A percentile compares a stretch with the other conserved stretches of the same genome.
Evolutionary conservation across 2,329 filamentous ascomycete genomes (phyloP).

Genomic region (Xylariomycetidae sp.): DNA sequence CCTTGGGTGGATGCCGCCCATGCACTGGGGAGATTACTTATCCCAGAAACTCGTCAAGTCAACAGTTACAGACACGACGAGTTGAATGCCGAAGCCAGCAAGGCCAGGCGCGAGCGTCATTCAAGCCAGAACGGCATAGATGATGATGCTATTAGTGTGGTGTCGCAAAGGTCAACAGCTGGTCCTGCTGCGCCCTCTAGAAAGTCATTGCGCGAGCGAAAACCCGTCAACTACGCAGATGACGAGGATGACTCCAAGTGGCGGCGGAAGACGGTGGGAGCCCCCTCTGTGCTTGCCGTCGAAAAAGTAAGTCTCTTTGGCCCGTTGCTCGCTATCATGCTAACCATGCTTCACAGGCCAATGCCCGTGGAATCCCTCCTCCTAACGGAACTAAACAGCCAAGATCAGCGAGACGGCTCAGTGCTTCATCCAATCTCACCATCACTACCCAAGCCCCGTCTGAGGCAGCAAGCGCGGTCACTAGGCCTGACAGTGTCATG

Average conservation of each 20-base stretch:
- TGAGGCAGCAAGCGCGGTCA: conserved; percentile 8
- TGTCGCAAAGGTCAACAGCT: conserved; percentile 15
- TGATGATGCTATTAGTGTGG: conserved; percentile 23
- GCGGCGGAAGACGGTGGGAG: conserved; percentile 58
- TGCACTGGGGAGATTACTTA: conserved; percentile 75
- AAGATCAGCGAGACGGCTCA: conserved; percentile 42
- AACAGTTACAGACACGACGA: conserved; percentile 74
- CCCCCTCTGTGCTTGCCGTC: conserved; percentile 38
- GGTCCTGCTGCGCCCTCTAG: conserved; percentile 44
- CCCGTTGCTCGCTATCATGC: conserved; percentile 6
- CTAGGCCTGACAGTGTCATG: conserved; percentile 35
- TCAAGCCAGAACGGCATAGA: conserved; percentile 38
- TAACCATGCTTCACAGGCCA: conserved; percentile 23
- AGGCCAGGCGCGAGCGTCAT: conserved; percentile 59
- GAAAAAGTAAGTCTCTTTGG: conserved; percentile 32
- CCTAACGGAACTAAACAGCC: conserved; percentile 18
- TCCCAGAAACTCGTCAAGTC: conserved; percentile 69
- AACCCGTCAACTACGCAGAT: conserved; percentile 48
- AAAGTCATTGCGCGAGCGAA: conserved; percentile 70
- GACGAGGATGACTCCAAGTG: conserved; percentile 44
- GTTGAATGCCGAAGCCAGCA: conserved; percentile 62
- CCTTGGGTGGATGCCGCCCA: conserved; percentile 80
- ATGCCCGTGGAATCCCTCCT: conserved; percentile 27
- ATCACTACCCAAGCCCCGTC: conserved; percentile 20
- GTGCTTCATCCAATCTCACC: conserved; percentile 36